Percentiles rank a stretch among this genome's conserved stretches.
phyloP scores from a whole-genome alignment of 345 rosid species.

The Nasturtium officinale region DNA sequence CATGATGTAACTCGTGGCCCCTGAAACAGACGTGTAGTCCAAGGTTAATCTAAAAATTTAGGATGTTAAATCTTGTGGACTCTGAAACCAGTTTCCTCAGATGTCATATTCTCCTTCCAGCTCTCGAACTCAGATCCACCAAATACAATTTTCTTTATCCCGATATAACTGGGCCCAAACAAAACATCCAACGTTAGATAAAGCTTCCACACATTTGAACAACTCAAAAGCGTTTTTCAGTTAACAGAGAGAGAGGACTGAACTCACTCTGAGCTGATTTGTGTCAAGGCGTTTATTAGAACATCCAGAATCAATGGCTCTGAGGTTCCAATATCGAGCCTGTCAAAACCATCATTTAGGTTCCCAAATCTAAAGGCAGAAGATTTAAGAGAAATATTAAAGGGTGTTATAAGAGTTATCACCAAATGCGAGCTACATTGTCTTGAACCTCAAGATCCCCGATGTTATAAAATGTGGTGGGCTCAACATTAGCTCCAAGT shows the following conservation, averaged over 20 bases:
- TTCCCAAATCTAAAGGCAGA: not conserved
- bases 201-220: not conserved
- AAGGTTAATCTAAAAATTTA: not conserved
- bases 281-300: constrained; percentile 83
- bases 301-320: constrained; percentile 84
- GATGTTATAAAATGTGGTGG: constrained; percentile 82
- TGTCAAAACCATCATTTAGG: constrained; percentile 34
- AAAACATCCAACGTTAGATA: constrained; percentile 8
- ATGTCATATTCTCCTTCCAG: constrained; percentile 76
- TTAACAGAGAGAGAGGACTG: not conserved
- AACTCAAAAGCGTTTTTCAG: not conserved
- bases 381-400: not conserved
- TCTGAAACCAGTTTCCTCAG: constrained; percentile 74
- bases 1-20: constrained; percentile 36
- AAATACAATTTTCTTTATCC: constrained; percentile 80
- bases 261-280: constrained; percentile 88
- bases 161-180: constrained; percentile 56
- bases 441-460: constrained; percentile 93
- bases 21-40: constrained; percentile 43
- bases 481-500: constrained; percentile 80
- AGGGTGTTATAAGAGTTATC: constrained; percentile 23
- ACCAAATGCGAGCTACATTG: constrained; percentile 86
- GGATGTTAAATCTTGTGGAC: constrained; percentile 62
- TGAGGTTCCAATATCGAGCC: constrained; percentile 85
- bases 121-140: constrained; percentile 83